These are phyloP conservation scores for Chaetoscypha palmicola DNA, from an alignment of 2,329 filamentous ascomycete genomes.

Conservation along the genomic window DNA sequence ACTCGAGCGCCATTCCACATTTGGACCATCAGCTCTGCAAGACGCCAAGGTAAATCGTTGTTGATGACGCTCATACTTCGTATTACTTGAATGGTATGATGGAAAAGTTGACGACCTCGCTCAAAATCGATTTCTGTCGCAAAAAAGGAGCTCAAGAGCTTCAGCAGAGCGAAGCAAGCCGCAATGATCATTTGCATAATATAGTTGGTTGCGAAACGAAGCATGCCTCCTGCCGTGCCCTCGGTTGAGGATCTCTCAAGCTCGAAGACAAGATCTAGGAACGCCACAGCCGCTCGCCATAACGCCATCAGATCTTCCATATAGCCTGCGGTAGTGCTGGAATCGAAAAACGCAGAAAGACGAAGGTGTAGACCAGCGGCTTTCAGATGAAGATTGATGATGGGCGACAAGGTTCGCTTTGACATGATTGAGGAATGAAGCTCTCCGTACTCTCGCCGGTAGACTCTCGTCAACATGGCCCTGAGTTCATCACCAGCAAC, in stretches of 20 bases:
- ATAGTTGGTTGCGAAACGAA: slow-evolving; percentile 66
- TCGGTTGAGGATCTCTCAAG: slow-evolving; percentile 46
- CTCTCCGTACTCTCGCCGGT: slow-evolving; percentile 57
- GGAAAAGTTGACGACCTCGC: slow-evolving; percentile 61
- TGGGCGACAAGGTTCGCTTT: slow-evolving; percentile 45
- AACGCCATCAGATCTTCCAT: slow-evolving; percentile 68
- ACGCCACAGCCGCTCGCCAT: slow-evolving; percentile 64
- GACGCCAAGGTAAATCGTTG: slow-evolving; percentile 72
- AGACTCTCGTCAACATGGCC: slow-evolving; percentile 59
- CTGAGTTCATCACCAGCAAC: slow-evolving; percentile 61
- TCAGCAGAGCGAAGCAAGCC: slow-evolving; percentile 68
- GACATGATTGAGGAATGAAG: slow-evolving; percentile 54
- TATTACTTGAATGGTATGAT: slow-evolving; percentile 62
- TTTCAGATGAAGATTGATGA: slow-evolving; percentile 60
- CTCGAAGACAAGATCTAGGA: slow-evolving; percentile 53
- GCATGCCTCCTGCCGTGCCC: slow-evolving; percentile 37
- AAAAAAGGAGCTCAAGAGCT: slow-evolving; percentile 72
- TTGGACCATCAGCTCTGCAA: slow-evolving; percentile 80
- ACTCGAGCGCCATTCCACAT: slow-evolving; percentile 62
- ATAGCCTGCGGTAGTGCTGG: slow-evolving; percentile 63
- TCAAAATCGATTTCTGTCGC: slow-evolving; percentile 63
- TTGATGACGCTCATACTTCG: slow-evolving; percentile 66
- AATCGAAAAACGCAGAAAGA: slow-evolving; percentile 75
- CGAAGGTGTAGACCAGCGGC: slow-evolving; percentile 70
- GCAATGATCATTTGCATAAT: slow-evolving; percentile 83